Conservation (phyloP, 805 yeast genomes). For the Candida orba region DNA sequence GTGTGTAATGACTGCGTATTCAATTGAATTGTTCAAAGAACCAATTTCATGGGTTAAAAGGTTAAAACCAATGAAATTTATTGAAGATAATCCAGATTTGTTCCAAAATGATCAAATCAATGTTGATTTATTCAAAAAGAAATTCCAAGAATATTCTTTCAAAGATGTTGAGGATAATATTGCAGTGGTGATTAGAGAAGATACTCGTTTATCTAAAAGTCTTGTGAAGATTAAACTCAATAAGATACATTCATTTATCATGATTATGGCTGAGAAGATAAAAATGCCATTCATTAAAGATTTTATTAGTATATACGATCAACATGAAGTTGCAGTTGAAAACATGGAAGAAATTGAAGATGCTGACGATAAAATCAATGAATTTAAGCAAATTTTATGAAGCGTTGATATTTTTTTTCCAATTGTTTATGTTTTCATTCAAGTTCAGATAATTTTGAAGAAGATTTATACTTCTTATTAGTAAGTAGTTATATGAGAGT, state of each 20-base stretch:
- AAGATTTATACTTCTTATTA: constrained; percentile 17
- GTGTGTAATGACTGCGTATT: neutral
- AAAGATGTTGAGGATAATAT: constrained; percentile 4
- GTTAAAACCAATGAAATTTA: constrained; percentile 3
- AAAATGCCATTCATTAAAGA: neutral
- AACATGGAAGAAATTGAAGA: constrained; percentile 5
- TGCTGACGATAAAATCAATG: constrained; percentile 10
- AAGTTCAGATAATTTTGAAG: constrained; percentile 20
- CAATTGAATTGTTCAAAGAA: neutral
- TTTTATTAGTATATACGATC: neutral
- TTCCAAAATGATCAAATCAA: neutral
- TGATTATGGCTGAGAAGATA: neutral
- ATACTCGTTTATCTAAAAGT: too few species aligned
- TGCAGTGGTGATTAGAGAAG: neutral
- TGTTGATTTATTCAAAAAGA: neutral
- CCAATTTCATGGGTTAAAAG: constrained; percentile 3
- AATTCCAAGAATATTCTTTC: neutral
- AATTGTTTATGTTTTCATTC: constrained; percentile 13
- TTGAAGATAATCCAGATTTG: neutral
- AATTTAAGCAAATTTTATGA: constrained; percentile 7
- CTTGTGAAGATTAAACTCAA: too few species aligned
- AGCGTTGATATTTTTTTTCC: neutral
- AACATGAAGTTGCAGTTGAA: neutral
- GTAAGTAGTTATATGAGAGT: constrained; percentile 16
- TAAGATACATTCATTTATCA: too few species aligned